Evolutionary conservation across 78 protist genomes (phyloP).

Genomic region (Dictyostelium brefeldianum): DNA sequence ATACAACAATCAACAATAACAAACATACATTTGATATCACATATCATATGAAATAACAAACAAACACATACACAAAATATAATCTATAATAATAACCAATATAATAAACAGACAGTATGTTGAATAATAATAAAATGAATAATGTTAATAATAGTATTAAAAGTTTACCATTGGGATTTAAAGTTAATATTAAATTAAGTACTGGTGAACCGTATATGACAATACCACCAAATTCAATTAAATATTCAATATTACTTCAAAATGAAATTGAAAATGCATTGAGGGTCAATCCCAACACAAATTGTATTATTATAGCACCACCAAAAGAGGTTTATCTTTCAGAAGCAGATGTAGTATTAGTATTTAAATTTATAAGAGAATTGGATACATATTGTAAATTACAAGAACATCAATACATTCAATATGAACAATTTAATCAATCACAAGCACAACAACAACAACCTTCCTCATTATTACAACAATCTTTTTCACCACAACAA

Average conservation of each 20-base stretch:
- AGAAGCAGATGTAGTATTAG: background rate
- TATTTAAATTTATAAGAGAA: background rate
- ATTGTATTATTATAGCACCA: background rate
- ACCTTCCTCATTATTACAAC: background rate
- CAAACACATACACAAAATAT: background rate
- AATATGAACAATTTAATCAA: background rate
- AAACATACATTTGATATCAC: too few species aligned
- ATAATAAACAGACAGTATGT: background rate
- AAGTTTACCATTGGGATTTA: conserved; percentile 1
- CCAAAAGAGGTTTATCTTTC: background rate
- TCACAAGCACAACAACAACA: background rate
- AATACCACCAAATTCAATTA: background rate
- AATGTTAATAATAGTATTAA: background rate
- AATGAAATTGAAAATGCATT: background rate
- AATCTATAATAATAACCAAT: background rate
- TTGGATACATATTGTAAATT: background rate
- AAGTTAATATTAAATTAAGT: background rate
- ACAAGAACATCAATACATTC: background rate
- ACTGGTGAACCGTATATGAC: background rate
- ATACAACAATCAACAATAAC: too few species aligned
- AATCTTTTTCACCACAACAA: too few species aligned
- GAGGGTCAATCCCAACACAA: background rate
- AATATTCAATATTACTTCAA: conserved; percentile 4
- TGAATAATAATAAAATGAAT: background rate
- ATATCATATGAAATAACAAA: too few species aligned